These are phyloP conservation scores for Rhododendron henanense DNA, from an alignment of 148 eudicot genomes.

Conservation along the genomic window DNA sequence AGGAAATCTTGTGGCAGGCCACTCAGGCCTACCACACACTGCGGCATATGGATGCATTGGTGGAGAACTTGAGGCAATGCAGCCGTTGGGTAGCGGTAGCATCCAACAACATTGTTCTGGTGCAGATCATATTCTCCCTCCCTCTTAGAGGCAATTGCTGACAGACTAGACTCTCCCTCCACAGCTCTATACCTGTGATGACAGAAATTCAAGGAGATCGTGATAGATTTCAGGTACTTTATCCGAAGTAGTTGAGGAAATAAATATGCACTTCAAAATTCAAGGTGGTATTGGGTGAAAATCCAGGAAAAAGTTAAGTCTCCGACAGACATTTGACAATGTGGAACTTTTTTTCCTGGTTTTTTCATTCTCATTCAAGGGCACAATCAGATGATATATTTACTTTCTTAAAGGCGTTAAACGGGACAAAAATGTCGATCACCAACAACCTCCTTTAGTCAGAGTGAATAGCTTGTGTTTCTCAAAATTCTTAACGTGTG, in stretches of 20 bases:
- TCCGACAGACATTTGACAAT: neutral
- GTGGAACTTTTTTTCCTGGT: neutral
- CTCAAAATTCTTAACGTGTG: no score
- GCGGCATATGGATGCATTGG: no score
- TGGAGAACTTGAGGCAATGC: neutral
- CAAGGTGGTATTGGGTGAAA: neutral
- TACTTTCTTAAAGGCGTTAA: neutral
- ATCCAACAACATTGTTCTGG: neutral
- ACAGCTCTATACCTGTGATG: constrained; percentile 10
- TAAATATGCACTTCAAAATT: neutral
- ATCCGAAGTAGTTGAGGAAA: neutral
- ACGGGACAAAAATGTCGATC: no score
- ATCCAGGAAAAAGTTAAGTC: neutral
- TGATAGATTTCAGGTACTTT: neutral
- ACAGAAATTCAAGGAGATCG: neutral
- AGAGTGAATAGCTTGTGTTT: no score
- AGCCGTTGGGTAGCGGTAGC: constrained; percentile 4
- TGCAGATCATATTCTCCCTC: neutral
- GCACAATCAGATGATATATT: neutral
- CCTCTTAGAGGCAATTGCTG: constrained; percentile 8
- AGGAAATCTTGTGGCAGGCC: no score
- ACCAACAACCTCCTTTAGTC: no score
- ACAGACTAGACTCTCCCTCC: constrained; percentile 9
- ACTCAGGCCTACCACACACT: no score
- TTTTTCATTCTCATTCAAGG: neutral